phyloP scores from a whole-genome alignment of 768 basidiomycete species.

The Plicaturopsis crispa region DNA sequence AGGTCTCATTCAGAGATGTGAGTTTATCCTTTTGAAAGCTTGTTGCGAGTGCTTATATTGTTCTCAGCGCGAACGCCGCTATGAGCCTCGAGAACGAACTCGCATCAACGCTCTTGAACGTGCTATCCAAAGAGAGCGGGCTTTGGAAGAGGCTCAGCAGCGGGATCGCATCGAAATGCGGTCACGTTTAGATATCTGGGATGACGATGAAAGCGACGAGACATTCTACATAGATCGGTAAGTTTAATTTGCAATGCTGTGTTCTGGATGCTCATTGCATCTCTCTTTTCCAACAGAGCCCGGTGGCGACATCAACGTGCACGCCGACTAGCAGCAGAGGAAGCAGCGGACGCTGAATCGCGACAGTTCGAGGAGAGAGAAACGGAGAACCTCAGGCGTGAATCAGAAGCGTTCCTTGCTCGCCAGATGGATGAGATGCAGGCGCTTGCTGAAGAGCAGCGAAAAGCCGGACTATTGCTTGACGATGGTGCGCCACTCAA shows the following conservation, averaged over 20 bases:
- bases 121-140: slow-evolving; percentile 63
- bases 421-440: slow-evolving; percentile 96
- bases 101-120: slow-evolving; percentile 75
- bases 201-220: slow-evolving; percentile 91
- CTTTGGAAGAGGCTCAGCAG: slow-evolving; percentile 69
- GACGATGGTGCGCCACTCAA: slow-evolving; percentile 91
- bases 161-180: slow-evolving; percentile 76
- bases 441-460: slow-evolving; percentile 82
- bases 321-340: slow-evolving; percentile 67
- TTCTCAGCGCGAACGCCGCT: slow-evolving; percentile 82
- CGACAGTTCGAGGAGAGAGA: slow-evolving; percentile 79
- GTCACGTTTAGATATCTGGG: slow-evolving; percentile 79
- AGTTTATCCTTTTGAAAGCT: slow-evolving; percentile 22
- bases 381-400: slow-evolving; percentile 76
- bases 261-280: slow-evolving; percentile 1
- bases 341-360: slow-evolving; percentile 78
- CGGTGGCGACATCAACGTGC: slow-evolving; percentile 82
- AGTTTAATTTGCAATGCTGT: slow-evolving; percentile 13
- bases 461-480: slow-evolving; percentile 81
- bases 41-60: not conserved
- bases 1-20: slow-evolving; percentile 81
- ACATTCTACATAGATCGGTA: slow-evolving; percentile 89
- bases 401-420: slow-evolving; percentile 91
- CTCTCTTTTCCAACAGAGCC: slow-evolving; percentile 30
- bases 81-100: slow-evolving; percentile 82